Base-by-base conservation (phyloP, 2,329 filamentous ascomycete genomes). In the Dactylonectria macrodidyma region DNA sequence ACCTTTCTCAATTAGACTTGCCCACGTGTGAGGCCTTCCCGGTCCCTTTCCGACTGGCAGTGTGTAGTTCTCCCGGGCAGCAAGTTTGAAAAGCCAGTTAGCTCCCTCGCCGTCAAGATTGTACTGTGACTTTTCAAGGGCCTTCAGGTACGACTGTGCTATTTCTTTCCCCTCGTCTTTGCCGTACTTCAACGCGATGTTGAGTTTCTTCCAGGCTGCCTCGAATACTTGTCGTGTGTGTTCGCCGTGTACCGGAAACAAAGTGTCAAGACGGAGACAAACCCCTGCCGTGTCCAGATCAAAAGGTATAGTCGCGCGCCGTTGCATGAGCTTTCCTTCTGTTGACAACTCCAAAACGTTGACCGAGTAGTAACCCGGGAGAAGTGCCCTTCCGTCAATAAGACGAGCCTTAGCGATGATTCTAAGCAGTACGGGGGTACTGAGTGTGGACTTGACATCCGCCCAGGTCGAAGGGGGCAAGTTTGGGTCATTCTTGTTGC, bases 401-500 rank as follows among this genome's bases (percentile, higher is more conserved):
- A 76, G 48, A n/a, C 74, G 73, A 33, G 62, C 65, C 60, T 55
- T 70, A 8, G 74, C 71, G 30, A 73, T 62, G 67, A 76, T 73
- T 19, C 47, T 50, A 12, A 72, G 47, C 48, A 68, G 57, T 10
- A 57, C 44, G 22, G 47, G 44, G 14, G 67, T 38, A 0, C 59
- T 44, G 19, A 66, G 66, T 3, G 30, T 38, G 6, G 59, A 38
- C 10, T 50, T 67, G 3, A 69, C 64, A 7, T 69, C 60, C 2
- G 11, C n/a, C 74, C 73, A 76, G 12, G 46, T 33, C 59, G 59
- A 66, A 12, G 67, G 52, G 34, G 59, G 22, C 14, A 48, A n/a
- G 5, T 60, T 6, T 12, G 62, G 10, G 7, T 58, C 22, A 19
- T 69, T 8, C 12, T 19, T 46, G 26, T 68, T 61, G 16, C 44